Evolutionary conservation across 2,329 filamentous ascomycete species (phyloP).

Genomic region (Escovopsis sp.): DNA sequence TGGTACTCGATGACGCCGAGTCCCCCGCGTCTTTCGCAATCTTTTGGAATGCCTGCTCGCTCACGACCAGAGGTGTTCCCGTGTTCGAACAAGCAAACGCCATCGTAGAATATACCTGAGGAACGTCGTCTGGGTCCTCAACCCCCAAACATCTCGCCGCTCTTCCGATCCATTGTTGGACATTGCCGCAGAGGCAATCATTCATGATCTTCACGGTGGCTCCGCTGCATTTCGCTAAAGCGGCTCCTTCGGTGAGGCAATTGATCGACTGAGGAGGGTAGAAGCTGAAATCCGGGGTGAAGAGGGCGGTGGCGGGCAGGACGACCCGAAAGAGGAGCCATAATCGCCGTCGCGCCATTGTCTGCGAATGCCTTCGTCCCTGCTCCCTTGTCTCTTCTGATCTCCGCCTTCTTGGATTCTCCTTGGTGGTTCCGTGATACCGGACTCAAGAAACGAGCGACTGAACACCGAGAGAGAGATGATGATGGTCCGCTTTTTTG

Average conservation of each 20-base stretch:
- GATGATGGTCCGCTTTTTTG: too few species aligned
- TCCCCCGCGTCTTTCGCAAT: background rate
- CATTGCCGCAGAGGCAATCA: slow-evolving; percentile 34
- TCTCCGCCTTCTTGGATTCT: too few species aligned
- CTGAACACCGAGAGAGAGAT: too few species aligned
- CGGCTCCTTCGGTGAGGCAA: slow-evolving; percentile 29
- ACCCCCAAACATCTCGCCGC: slow-evolving; percentile 31
- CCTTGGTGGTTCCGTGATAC: too few species aligned
- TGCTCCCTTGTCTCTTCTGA: background rate
- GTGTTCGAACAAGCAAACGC: slow-evolving; percentile 28
- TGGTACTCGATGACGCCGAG: slow-evolving; percentile 17
- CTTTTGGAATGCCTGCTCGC: slow-evolving; percentile 15
- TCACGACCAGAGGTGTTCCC: slow-evolving; percentile 27
- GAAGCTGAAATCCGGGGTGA: slow-evolving; percentile 19
- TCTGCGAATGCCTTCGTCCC: background rate
- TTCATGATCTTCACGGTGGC: slow-evolving; percentile 27
- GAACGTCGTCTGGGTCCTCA: slow-evolving; percentile 20
- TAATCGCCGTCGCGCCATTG: slow-evolving; percentile 14
- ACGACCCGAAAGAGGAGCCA: slow-evolving; percentile 11
- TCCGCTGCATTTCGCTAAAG: slow-evolving; percentile 25
- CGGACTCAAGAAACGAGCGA: too few species aligned
- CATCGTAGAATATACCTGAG: slow-evolving; percentile 29
- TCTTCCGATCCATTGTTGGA: slow-evolving; percentile 32
- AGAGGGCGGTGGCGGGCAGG: slow-evolving; percentile 9
- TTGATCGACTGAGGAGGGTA: slow-evolving; percentile 18